A percentile compares a stretch with the other conserved stretches of the same genome.
Evolutionary conservation across 306 rosid species (phyloP).

Genomic region (Abrus pulchellus): DNA sequence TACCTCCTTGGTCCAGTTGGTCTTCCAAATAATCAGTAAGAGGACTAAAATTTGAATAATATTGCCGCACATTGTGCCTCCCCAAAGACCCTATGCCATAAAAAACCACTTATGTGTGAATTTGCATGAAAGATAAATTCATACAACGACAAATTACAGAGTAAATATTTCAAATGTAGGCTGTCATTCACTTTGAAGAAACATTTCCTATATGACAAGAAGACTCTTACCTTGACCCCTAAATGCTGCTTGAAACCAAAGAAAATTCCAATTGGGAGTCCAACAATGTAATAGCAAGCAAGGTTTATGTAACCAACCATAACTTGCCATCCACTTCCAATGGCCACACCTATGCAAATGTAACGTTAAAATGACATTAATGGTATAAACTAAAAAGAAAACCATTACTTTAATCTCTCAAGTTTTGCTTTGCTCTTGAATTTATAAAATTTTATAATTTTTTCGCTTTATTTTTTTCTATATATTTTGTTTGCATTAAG

Average conservation of each 20-base stretch:
- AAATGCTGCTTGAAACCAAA: conserved; percentile 49
- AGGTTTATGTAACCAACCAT: conserved; percentile 67
- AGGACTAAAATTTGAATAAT: conserved; percentile 56
- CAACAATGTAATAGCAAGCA: conserved; percentile 64
- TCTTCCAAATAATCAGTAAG: conserved; percentile 47
- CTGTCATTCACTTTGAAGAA: neutral
- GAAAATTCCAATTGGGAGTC: conserved; percentile 60
- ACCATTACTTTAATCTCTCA: too few relatives aligned
- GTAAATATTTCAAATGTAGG: neutral
- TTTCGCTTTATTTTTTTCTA: too few relatives aligned
- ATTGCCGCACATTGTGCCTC: conserved; percentile 56
- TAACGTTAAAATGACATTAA: too few relatives aligned
- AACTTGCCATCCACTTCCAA: conserved; percentile 76
- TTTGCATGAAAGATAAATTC: neutral
- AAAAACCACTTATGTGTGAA: neutral
- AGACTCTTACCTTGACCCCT: conserved; percentile 56
- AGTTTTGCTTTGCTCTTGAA: too few relatives aligned
- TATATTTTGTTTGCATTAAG: too few relatives aligned
- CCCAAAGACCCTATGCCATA: conserved; percentile 38
- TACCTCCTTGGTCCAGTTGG: conserved; percentile 72
- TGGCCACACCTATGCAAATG: conserved; percentile 56
- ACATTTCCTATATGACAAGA: neutral
- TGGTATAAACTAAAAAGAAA: neutral
- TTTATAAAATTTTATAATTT: too few relatives aligned
- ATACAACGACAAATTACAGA: neutral